phyloP scores from a whole-genome alignment of 768 basidiomycete species.

The Podaxis mareebaensis region DNA sequence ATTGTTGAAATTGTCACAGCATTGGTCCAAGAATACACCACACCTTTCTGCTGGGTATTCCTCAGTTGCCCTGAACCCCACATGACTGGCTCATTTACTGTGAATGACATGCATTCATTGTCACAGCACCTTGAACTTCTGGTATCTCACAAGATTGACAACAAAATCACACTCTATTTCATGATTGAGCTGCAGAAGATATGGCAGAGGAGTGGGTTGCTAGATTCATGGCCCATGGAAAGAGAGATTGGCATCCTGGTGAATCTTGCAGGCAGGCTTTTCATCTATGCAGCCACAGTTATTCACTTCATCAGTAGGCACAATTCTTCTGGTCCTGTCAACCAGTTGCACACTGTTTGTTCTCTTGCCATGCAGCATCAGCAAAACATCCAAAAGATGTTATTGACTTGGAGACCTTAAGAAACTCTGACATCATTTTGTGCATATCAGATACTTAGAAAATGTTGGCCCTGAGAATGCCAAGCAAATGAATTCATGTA shows the following conservation, averaged over 20 bases:
- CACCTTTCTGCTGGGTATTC: constrained; percentile 3
- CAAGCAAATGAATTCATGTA: too few species aligned
- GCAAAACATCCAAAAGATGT: too few species aligned
- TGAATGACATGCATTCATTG: neutral
- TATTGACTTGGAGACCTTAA: too few species aligned
- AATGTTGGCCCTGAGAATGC: too few species aligned
- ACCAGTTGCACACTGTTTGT: neutral
- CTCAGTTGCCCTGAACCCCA: constrained; percentile 17
- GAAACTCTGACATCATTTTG: too few species aligned
- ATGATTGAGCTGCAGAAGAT: neutral
- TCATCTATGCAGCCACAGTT: constrained; percentile 11
- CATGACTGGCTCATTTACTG: neutral
- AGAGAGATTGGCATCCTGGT: neutral
- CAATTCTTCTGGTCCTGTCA: neutral
- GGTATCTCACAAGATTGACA: constrained; percentile 4
- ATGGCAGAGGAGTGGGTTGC: neutral
- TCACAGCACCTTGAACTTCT: neutral
- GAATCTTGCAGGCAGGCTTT: constrained; percentile 3
- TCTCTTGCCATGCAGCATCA: too few species aligned
- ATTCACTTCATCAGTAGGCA: constrained; percentile 10
- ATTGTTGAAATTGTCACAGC: neutral
- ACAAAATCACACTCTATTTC: constrained; percentile 10
- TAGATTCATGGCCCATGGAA: constrained; percentile 13
- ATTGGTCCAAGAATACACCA: neutral
- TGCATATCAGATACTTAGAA: too few species aligned